Evolutionary conservation across 805 yeast species (phyloP).

Genomic region (Candida caryicola): DNA sequence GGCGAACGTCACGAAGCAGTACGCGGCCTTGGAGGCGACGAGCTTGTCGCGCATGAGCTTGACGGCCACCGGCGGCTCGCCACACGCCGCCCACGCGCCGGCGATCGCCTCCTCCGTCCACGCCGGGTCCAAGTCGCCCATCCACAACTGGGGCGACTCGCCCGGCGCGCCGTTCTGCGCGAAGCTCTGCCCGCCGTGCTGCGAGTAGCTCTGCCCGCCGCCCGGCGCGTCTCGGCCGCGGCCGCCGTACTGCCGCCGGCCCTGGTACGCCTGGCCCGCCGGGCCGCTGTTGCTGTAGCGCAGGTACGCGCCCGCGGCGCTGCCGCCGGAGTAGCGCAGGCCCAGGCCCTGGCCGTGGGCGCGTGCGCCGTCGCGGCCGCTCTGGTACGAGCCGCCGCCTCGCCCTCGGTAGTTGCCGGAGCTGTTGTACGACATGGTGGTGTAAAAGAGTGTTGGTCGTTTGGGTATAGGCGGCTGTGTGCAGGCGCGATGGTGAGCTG

Average conservation of each 20-base stretch:
- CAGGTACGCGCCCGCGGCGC: neutral
- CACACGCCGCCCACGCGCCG: conserved; percentile 66
- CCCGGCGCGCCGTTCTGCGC: conserved; percentile 1
- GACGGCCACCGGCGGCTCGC: conserved; percentile 58
- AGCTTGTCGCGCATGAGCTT: conserved; percentile 70
- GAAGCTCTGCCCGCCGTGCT: too few relatives aligned
- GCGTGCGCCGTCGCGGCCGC: neutral
- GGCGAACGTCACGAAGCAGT: conserved; percentile 79
- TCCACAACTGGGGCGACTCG: conserved; percentile 50
- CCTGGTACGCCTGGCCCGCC: neutral
- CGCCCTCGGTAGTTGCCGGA: conserved; percentile 7
- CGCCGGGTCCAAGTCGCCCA: conserved; percentile 86
- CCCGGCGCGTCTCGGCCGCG: too few relatives aligned
- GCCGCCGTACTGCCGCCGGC: conserved; percentile 1
- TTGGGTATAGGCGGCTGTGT: too few relatives aligned
- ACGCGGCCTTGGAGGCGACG: conserved; percentile 42
- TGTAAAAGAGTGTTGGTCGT: too few relatives aligned
- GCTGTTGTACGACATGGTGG: conserved; percentile 7
- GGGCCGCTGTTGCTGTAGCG: conserved; percentile 3
- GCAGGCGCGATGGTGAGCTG: too few relatives aligned
- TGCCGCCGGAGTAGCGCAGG: neutral
- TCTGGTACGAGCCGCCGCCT: conserved; percentile 4
- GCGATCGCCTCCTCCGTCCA: conserved; percentile 74
- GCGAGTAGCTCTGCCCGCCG: too few relatives aligned
- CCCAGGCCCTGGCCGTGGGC: neutral